These are phyloP conservation scores for Ascoidea asiatica DNA, from an alignment of 805 yeast species.

Conservation along the genomic window DNA sequence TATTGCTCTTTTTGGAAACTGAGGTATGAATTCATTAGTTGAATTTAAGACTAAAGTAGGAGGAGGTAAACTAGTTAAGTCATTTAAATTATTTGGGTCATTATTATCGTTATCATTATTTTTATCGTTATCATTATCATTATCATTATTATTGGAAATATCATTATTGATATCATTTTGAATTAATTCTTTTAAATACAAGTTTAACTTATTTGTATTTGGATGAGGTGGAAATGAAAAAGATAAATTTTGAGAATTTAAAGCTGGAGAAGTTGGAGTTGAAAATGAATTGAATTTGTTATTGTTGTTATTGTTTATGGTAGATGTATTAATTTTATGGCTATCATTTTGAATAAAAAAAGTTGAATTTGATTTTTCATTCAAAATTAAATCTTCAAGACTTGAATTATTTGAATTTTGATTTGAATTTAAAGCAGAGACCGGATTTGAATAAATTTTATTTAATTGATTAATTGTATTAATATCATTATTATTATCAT, in stretches of 20 bases:
- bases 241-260: not conserved
- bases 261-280: too few relatives aligned
- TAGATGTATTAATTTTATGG: not conserved
- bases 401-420: not conserved
- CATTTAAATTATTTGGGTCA: not conserved
- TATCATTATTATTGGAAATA: not conserved
- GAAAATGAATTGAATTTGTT: too few relatives aligned
- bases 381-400: not conserved
- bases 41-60: not conserved
- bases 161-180: too few relatives aligned
- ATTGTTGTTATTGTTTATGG: too few relatives aligned
- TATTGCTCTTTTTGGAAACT: not conserved
- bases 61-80: not conserved
- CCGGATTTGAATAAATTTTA: not conserved
- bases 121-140: too few relatives aligned
- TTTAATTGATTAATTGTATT: not conserved
- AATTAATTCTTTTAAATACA: too few relatives aligned
- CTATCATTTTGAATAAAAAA: not conserved
- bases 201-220: too few relatives aligned
- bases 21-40: not conserved
- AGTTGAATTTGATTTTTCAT: not conserved
- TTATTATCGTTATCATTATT: not conserved
- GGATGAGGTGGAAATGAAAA: too few relatives aligned
- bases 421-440: not conserved
- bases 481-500: not conserved